These are phyloP conservation scores for Thalassiosira exigua DNA, from an alignment of 352 stramenopile genomes.

Conservation along the genomic window DNA sequence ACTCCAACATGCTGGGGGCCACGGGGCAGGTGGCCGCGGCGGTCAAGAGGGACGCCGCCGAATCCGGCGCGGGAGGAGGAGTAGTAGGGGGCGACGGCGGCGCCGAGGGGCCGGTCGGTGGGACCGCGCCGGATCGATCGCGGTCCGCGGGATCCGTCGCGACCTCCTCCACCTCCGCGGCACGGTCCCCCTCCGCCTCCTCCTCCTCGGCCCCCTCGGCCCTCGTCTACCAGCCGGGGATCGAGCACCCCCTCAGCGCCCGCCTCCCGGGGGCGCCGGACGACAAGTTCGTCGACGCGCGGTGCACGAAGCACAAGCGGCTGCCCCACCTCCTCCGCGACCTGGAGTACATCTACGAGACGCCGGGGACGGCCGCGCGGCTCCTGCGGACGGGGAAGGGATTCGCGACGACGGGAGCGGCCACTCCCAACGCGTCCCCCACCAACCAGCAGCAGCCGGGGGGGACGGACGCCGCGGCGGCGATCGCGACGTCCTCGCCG, in stretches of 20 bases:
- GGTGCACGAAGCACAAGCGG: constrained; percentile 92
- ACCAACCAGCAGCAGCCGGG: background rate
- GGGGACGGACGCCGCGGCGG: background rate
- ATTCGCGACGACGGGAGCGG: background rate
- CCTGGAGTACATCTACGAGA: constrained; percentile 95
- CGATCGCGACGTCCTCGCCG: constrained; percentile 15
- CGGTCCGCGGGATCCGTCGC: constrained; percentile 5
- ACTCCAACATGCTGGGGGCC: constrained; percentile 82
- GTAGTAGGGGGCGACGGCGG: constrained; percentile 42
- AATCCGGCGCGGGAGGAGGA: too few relatives aligned
- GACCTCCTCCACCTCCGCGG: background rate
- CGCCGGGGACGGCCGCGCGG: constrained; percentile 83
- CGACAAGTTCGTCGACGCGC: constrained; percentile 90
- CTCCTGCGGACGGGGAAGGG: constrained; percentile 51
- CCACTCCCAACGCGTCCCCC: constrained; percentile 20
- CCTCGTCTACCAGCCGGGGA: constrained; percentile 73
- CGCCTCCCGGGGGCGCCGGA: constrained; percentile 74
- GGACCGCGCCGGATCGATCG: constrained; percentile 13
- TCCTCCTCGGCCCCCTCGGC: background rate
- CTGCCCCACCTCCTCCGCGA: constrained; percentile 92
- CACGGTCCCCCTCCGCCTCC: background rate
- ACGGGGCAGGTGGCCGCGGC: constrained; percentile 75
- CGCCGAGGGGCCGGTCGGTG: constrained; percentile 45
- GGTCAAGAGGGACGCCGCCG: background rate
- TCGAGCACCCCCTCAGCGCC: constrained; percentile 77